These are phyloP conservation scores for Stagonosporopsis vannaccii DNA, from an alignment of 2,329 filamentous ascomycete species.

Conservation along the genomic window DNA sequence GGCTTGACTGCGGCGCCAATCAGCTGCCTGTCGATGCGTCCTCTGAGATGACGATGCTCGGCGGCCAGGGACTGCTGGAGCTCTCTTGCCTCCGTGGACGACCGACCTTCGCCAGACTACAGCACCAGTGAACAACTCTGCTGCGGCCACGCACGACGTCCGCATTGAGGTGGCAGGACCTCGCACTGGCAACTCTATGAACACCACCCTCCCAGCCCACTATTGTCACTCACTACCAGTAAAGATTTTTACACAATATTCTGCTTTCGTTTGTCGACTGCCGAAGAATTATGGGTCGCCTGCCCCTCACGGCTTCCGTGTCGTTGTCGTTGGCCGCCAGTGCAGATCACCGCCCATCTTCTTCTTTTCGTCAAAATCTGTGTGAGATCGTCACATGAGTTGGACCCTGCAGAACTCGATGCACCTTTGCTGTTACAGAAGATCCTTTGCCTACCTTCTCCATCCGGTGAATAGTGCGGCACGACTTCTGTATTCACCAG, in stretches of 20 bases:
- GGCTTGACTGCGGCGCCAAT: conserved; percentile 7
- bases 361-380: conserved; percentile 28
- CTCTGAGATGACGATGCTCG: conserved; percentile 7
- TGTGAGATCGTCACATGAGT: conserved; percentile 35
- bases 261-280: conserved; percentile 10
- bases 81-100: conserved; percentile 7
- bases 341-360: conserved; percentile 31
- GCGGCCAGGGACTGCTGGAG: not conserved
- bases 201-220: not conserved
- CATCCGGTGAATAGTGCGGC: conserved; percentile 3
- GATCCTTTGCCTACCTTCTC: conserved; percentile 14
- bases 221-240: not conserved
- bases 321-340: conserved; percentile 22
- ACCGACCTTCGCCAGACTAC: not conserved
- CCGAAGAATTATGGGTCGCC: conserved; percentile 20
- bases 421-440: conserved; percentile 11
- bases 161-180: not conserved
- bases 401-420: conserved; percentile 36
- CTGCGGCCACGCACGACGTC: not conserved
- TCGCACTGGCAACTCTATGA: conserved; percentile 1
- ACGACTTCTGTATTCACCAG: conserved; percentile 2
- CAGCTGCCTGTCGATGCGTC: not conserved
- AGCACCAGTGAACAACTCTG: not conserved
- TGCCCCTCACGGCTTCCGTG: conserved; percentile 24
- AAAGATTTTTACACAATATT: conserved; percentile 3